A percentile compares a stretch with the other conserved stretches of the same genome.
These are phyloP conservation scores for Friedmanniomyces simplex DNA, from an alignment of 495 filamentous ascomycete species.

Conservation along the genomic window DNA sequence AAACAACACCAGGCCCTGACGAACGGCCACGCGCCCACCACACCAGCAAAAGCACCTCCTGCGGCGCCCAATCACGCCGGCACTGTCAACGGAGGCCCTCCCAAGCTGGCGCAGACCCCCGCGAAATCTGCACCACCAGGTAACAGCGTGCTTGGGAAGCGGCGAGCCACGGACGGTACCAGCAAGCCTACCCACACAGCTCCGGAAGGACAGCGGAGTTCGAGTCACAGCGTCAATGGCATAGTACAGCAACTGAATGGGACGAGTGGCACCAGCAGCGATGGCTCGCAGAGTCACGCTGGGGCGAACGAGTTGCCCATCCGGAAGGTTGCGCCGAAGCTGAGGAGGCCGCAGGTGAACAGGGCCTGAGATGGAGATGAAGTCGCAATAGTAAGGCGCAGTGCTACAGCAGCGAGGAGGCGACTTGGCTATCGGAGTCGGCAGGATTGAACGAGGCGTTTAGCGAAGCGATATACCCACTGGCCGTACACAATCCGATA, in stretches of 20 bases:
- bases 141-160: slow-evolving; percentile 1
- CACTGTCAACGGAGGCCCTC: neutral
- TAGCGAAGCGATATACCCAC: neutral
- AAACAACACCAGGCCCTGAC: neutral
- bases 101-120: neutral
- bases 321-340: neutral
- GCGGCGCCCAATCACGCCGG: neutral
- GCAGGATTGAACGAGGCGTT: neutral
- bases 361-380: neutral
- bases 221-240: slow-evolving; percentile 9
- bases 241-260: slow-evolving; percentile 10
- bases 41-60: neutral
- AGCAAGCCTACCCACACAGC: neutral
- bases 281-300: neutral
- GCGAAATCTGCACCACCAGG: neutral
- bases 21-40: neutral
- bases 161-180: neutral
- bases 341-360: neutral
- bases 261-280: neutral
- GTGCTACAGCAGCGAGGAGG: too few species aligned
- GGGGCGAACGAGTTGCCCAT: neutral
- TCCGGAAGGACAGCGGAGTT: neutral
- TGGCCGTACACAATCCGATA: neutral
- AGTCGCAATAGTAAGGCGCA: neutral
- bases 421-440: too few species aligned